Base-by-base conservation (phyloP, 2,329 filamentous ascomycete species). In the Diatrype stigma region DNA sequence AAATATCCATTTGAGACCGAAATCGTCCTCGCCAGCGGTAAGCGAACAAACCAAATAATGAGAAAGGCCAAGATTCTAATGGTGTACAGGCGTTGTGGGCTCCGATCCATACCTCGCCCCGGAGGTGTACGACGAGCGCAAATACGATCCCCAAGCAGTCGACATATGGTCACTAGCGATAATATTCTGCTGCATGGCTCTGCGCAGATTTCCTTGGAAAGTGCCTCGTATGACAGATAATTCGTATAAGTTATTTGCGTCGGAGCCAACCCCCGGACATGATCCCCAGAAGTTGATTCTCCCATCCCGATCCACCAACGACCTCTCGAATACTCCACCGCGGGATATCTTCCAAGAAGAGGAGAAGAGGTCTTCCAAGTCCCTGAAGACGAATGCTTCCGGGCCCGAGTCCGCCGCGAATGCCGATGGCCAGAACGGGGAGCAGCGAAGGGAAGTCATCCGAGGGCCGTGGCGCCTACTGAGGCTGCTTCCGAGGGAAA, bases 141-240 rank as follows among this genome's bases (percentile, higher is more conserved):
- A 91, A 65, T 99, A 99, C 67, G 92, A 99, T 63, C 91, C 94
- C 1, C 88, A 92, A 55, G 90, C 91, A 6, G 90, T 93, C 1
- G 94, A 99, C 71, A 91, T 99, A 53, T 99, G 94, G 94, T 99
- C 94, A 11, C 77, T 99, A 53, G 94, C 93, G 17, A 99, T 99
- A 61, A 97, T 99, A 50, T 99, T 93, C 72, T 97, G 94, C 71
- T 99, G 94, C 75, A 99, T 99, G 94, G 94, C 90, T 5, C 77
- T 99, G 40, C 82, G 94, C 21, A 79, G 94, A 34, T 99, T 99
- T 65, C 94, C 94, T 0, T 99, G 94, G 94, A 99, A 99, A 73
- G 85, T 95, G 34, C 94, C 94, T 4, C 84, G 92, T 38, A 75
- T 91, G 67, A 89, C 89, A 3, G 94, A 99, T 68, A 97, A 96